A percentile compares a stretch with the other conserved stretches of the same genome.
Evolutionary conservation across 805 yeast species (phyloP).

Genomic region (Hanseniaspora clermontiae): DNA sequence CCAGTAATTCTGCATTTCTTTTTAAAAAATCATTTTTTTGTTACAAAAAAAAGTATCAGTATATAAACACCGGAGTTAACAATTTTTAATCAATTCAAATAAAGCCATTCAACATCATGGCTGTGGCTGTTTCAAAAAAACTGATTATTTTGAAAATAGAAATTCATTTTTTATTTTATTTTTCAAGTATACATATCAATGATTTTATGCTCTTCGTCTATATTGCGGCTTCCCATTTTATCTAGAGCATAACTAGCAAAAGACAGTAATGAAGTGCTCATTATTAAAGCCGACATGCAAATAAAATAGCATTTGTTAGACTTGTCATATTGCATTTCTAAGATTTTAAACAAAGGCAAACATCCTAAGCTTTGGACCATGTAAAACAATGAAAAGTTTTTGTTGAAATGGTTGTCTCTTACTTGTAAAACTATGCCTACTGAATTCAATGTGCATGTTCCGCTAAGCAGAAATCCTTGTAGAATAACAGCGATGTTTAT

Average conservation of each 20-base stretch:
- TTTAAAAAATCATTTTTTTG: neutral
- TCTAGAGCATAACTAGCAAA: slow-evolving; percentile 29
- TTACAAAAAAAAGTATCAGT: neutral
- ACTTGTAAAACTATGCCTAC: slow-evolving; percentile 50
- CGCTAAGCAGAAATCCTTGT: slow-evolving; percentile 46
- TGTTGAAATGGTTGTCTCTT: slow-evolving; percentile 41
- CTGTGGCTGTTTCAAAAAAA: no score
- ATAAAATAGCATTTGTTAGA: slow-evolving; percentile 30
- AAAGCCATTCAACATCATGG: neutral
- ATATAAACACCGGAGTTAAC: neutral
- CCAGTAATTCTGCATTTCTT: no score
- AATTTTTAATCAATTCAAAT: neutral
- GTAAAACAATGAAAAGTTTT: slow-evolving; percentile 45
- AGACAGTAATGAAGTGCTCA: slow-evolving; percentile 23
- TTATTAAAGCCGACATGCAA: slow-evolving; percentile 30
- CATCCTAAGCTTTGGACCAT: slow-evolving; percentile 41
- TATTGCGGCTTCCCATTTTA: slow-evolving; percentile 10
- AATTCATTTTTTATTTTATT: no score
- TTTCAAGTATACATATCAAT: neutral
- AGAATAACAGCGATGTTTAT: slow-evolving; percentile 16
- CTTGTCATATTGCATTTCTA: slow-evolving; percentile 34
- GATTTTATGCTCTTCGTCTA: neutral
- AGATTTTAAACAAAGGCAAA: slow-evolving; percentile 40
- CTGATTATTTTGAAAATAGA: no score
- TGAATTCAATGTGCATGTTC: slow-evolving; percentile 46